Conservation (phyloP, 371 early-diverging fungal species). For the Mucor racemosus region DNA sequence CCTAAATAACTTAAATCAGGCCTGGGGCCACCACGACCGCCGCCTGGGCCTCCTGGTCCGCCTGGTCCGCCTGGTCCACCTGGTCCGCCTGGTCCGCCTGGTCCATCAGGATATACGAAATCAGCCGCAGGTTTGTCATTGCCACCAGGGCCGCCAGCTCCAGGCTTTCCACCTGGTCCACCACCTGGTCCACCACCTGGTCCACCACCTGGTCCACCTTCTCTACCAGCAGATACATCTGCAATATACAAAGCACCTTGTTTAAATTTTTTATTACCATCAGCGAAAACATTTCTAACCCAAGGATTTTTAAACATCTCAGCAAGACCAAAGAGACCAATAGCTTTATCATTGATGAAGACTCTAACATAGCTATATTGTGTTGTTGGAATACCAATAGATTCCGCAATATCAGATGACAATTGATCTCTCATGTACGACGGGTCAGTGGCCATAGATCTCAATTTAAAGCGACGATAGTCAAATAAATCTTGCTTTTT, state of each 20-base stretch:
- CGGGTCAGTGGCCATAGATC: slow-evolving; percentile 43
- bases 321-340: slow-evolving; percentile 41
- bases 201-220: background rate
- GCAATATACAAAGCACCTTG: slow-evolving; percentile 27
- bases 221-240: slow-evolving; percentile 26
- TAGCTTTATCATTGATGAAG: slow-evolving; percentile 34
- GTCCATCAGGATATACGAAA: background rate
- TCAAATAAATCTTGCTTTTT: slow-evolving; percentile 35
- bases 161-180: background rate
- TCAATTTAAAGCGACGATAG: slow-evolving; percentile 36
- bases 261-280: slow-evolving; percentile 31
- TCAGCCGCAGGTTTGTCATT: background rate
- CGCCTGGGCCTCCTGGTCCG: background rate
- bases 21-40: background rate
- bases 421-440: slow-evolving; percentile 56
- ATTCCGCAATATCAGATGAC: slow-evolving; percentile 47
- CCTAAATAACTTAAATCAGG: slow-evolving; percentile 30
- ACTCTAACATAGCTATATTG: slow-evolving; percentile 41
- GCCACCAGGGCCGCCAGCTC: background rate
- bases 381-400: slow-evolving; percentile 49
- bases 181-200: background rate
- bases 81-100: too few species aligned
- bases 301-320: slow-evolving; percentile 40
- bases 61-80: background rate
- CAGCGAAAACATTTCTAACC: slow-evolving; percentile 36